Percentiles rank a stretch among this genome's conserved stretches.
Evolutionary conservation across 345 rosid species (phyloP).

Genomic region (Eutrema japonicum): DNA sequence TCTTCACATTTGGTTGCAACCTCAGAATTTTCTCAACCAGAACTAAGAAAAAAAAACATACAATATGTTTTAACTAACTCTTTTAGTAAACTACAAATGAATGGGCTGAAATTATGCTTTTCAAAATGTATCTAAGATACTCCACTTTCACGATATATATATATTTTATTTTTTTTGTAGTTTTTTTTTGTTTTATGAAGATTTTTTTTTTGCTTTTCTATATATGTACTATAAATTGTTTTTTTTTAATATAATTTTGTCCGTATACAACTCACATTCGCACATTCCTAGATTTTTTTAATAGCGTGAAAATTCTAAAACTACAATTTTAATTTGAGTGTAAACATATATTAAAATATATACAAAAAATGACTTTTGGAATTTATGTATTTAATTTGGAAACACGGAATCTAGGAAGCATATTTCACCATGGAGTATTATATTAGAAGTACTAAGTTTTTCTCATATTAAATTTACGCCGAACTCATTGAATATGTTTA

Average conservation of each 20-base stretch:
- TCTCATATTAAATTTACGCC: neutral
- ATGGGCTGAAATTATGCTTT: neutral
- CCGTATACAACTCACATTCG: neutral
- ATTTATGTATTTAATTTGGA: neutral
- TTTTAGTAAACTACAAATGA: neutral
- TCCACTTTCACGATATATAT: neutral
- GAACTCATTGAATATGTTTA: neutral
- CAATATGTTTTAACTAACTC: neutral
- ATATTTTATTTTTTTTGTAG: too few species aligned
- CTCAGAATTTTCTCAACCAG: constrained; percentile 84
- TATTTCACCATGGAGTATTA: constrained; percentile 1
- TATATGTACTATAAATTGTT: neutral
- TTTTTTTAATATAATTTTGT: too few species aligned
- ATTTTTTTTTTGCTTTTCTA: neutral
- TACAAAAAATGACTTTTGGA: too few species aligned
- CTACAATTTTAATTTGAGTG: neutral
- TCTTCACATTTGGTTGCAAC: constrained; percentile 90
- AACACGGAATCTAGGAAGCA: neutral
- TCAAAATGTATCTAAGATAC: neutral
- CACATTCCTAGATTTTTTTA: neutral
- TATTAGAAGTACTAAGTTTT: neutral
- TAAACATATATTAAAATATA: neutral
- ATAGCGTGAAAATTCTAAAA: neutral
- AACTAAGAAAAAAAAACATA: constrained; percentile 52
- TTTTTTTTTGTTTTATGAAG: neutral